phyloP scores from a whole-genome alignment of 257 asterid genomes.

The Capsicum chinense region DNA sequence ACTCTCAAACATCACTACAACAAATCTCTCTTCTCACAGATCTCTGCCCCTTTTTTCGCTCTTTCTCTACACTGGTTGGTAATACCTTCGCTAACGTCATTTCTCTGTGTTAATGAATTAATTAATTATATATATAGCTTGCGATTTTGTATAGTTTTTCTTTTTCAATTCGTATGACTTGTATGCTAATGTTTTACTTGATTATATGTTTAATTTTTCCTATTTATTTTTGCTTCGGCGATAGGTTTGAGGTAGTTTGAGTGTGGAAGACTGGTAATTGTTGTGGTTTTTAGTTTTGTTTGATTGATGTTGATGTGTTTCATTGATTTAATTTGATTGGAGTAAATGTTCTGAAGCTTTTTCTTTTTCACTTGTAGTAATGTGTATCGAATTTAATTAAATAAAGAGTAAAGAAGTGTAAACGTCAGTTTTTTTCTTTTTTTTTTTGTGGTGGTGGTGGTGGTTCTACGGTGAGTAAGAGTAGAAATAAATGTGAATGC shows the following conservation, averaged over 20 bases:
- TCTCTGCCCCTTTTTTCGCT: not conserved
- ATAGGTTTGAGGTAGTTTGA: not conserved
- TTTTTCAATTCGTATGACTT: not conserved
- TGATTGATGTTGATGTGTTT: not conserved
- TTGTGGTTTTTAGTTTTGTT: not conserved
- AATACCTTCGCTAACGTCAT: not conserved
- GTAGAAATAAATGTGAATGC: not conserved
- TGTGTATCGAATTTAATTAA: not conserved
- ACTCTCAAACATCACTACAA: not conserved
- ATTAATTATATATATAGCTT: not conserved
- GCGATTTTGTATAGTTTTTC: not conserved
- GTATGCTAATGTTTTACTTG: not conserved
- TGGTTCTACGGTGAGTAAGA: not conserved
- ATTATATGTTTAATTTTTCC: not conserved
- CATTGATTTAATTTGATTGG: not conserved
- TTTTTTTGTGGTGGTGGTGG: too few relatives aligned
- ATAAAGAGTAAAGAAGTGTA: not conserved
- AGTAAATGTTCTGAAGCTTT: not conserved
- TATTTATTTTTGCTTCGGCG: not conserved
- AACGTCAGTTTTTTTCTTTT: not conserved
- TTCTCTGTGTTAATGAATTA: not conserved
- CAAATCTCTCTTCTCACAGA: not conserved
- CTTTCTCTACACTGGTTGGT: not conserved
- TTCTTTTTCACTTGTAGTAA: not conserved
- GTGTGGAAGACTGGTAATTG: not conserved